Base-by-base conservation (phyloP, 2,329 filamentous ascomycete genomes). In the Allantophomopsis cytisporea region DNA sequence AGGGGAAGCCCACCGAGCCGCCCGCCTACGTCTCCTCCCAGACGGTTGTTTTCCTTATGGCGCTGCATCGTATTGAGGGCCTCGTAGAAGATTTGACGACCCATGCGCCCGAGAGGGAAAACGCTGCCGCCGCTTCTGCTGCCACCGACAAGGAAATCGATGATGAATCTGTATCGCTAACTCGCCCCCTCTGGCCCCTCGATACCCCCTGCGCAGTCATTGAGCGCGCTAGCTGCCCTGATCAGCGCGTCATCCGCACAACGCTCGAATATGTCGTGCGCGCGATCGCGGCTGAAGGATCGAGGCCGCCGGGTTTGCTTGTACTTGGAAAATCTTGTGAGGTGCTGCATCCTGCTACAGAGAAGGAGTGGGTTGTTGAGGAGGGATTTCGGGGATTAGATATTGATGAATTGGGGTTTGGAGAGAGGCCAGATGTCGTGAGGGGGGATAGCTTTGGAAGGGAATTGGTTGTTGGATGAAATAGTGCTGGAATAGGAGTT, bases 31-130 rank as follows among this genome's bases (percentile, higher is more conserved):
- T 88, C 0, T 57, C 69, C 2, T 81, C 73, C 7, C 73, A 88
- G 41, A 96, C 91, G 0, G 83, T 91, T 1, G 83, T 98, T 4
- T 94, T 96, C 48, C 64, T 98, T 36, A 98, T 98, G 91, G 86
- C 86, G 4, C 63, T 98, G 45, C 91, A 98, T 61, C 74, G 91
- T 38, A 77, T 98, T 13, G 64, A 62, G 3, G 81, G 76, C 0
- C 64, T 98, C 2, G 71, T 95, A 1, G 66, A 68, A 6, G 83
- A 83, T 52, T 63, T 98, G 43, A 82, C 75, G 0, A 57, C 55
- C 10, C 58, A 62, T 10, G 46, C 57, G 3, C 59, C 63, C 33
- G 45, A 52, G 2, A 63, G 47, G 49, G 23, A 28, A 3, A 8
- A 4, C 23, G 23, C 23, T 10, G 23, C 23, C 10, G 50, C 39